A percentile compares a stretch with the other conserved stretches of the same genome.
Conservation (phyloP, 306 rosid genomes). For the Luffa acutangula region DNA sequence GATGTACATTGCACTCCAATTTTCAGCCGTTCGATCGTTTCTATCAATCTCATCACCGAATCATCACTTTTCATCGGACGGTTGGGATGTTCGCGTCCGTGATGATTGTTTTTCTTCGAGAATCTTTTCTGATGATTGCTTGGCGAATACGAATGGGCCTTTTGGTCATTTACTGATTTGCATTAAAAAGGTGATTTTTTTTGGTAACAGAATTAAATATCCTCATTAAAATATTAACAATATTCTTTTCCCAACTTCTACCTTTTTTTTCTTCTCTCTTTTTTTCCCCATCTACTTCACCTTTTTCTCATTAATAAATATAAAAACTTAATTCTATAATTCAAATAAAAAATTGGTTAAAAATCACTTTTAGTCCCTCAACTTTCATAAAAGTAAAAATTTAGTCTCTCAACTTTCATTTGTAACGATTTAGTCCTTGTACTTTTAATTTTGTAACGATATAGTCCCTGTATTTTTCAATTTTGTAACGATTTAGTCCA, state of each 20-base stretch:
- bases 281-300: neutral
- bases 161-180: neutral
- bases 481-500: too few species aligned
- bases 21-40: neutral
- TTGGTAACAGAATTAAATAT: neutral
- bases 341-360: neutral
- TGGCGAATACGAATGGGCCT: neutral
- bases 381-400: too few species aligned
- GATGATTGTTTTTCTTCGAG: neutral
- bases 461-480: too few species aligned
- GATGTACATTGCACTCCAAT: neutral
- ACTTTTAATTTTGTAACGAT: too few species aligned
- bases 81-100: neutral
- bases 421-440: too few species aligned
- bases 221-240: too few species aligned
- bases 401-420: too few species aligned
- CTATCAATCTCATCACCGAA: neutral
- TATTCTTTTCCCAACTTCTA: neutral
- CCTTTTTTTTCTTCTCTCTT: neutral
- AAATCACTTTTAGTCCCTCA: too few species aligned
- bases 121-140: neutral
- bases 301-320: neutral
- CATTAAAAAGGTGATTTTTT: neutral
- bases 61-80: neutral
- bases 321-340: neutral